Base-by-base conservation (phyloP, 805 yeast genomes). In the Candida morakotiae region DNA sequence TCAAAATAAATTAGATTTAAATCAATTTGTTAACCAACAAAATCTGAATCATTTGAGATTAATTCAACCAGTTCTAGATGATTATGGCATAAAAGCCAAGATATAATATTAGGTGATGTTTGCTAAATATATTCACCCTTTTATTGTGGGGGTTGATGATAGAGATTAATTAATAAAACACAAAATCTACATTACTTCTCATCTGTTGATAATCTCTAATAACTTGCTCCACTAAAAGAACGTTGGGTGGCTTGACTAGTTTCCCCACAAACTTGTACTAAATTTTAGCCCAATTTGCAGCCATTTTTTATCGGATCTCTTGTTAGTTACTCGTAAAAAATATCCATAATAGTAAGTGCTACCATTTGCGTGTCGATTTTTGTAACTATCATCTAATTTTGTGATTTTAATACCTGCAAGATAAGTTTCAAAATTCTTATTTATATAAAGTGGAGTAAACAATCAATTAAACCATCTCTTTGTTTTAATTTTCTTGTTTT, bases 21-120 rank as follows among this genome's bases (percentile, higher is more conserved):
- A 35, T 18, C 47, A 49, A 22, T 58, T 60, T 38, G 55, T 63
- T 11, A 45, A 41, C 2, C 44, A 48, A 9, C 34, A 52, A 13
- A 53, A 51, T 26, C 17, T 25, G 2, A 29, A 31, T 15, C 64
- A 58, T 28, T 36, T 56, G 19, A 34, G 37, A 2, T 35, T 52
- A 13, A 39, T 56, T 21, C 20, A 35, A 15, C 44, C 43, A 8
- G 28, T 52, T 17, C 39, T 52, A 3, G 42, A 33, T 2, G 36
- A 36, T 5, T 37, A 40, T 32, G 43, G 43, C 16, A 35, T 53
- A 11, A 39, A 40, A 24, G 31, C 46, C 19, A 43, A 36, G 27
- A 21, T 16, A 7, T 28, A n/a, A 23, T 4, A 23, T 23, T 9
- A 19, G 8, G 5, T 19, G 21, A 5, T 19, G n/a, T n/a, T n/a